Evolutionary conservation across 371 early-diverging fungal species (phyloP).

Genomic region (Circinella umbellata): DNA sequence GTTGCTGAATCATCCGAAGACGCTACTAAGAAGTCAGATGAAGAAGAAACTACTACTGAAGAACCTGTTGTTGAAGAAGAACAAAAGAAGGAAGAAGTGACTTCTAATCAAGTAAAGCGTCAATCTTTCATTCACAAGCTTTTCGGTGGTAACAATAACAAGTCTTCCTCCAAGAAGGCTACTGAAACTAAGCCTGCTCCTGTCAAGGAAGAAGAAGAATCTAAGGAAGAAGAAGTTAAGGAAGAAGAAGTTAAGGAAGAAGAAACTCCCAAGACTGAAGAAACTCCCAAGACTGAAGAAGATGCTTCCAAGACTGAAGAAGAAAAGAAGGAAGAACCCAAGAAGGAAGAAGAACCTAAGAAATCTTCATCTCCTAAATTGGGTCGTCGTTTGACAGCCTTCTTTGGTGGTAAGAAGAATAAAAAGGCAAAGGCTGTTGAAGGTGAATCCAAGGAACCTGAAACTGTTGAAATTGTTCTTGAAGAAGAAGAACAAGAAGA

Average conservation of each 20-base stretch:
- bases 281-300: conserved; percentile 11
- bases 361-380: conserved; percentile 16
- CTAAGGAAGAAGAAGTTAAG: conserved; percentile 5
- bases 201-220: conserved; percentile 22
- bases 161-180: not conserved
- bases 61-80: conserved; percentile 3
- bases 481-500: not conserved
- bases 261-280: conserved; percentile 9
- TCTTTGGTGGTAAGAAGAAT: conserved; percentile 18
- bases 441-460: conserved; percentile 7
- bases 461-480: conserved; percentile 13
- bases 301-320: not conserved
- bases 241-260: not conserved
- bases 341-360: conserved; percentile 14
- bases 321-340: conserved; percentile 23
- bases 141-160: conserved; percentile 8
- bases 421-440: conserved; percentile 3
- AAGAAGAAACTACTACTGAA: conserved; percentile 12
- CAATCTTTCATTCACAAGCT: conserved; percentile 21
- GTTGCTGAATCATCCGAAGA: not conserved
- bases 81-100: conserved; percentile 2
- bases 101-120: conserved; percentile 11
- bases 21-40: not conserved
- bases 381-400: conserved; percentile 20
- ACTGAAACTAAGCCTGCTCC: conserved; percentile 16